Conservation (phyloP, 768 basidiomycete genomes). For the Hericium coralloides region DNA sequence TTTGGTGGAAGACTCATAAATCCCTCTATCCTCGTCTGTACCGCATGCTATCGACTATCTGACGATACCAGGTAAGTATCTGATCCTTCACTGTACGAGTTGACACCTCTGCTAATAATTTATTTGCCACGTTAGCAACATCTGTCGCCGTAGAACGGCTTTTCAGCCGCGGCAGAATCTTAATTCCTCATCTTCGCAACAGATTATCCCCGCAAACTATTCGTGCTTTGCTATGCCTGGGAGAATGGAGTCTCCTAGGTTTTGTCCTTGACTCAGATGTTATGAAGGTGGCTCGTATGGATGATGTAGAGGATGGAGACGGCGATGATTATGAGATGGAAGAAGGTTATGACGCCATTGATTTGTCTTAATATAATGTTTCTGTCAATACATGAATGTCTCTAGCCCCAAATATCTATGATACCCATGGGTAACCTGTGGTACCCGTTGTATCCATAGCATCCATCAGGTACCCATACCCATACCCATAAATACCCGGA, state of each 20-base stretch:
- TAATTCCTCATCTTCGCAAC: too few species aligned
- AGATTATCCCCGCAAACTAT: slow-evolving; percentile 15
- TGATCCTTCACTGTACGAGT: too few species aligned
- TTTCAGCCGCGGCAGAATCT: too few species aligned
- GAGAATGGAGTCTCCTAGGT: neutral
- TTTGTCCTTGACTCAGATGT: neutral
- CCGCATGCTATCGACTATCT: too few species aligned
- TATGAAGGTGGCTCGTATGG: neutral
- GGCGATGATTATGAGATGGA: neutral
- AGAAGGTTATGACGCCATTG: neutral
- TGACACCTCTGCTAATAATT: too few species aligned
- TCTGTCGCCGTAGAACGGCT: too few species aligned
- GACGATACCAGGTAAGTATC: too few species aligned
- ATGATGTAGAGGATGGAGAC: neutral
- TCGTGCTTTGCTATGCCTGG: slow-evolving; percentile 3
- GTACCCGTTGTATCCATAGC: neutral
- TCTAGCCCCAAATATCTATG: neutral
- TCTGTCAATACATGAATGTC: neutral
- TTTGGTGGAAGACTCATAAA: too few species aligned
- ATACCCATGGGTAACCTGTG: neutral
- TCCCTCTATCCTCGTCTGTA: too few species aligned
- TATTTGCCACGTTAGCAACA: too few species aligned
- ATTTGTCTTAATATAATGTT: neutral
- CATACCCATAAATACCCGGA: neutral
- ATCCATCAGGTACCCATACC: neutral